Conservation (phyloP, 495 filamentous ascomycete species). For the Talaromyces proteolyticus region DNA sequence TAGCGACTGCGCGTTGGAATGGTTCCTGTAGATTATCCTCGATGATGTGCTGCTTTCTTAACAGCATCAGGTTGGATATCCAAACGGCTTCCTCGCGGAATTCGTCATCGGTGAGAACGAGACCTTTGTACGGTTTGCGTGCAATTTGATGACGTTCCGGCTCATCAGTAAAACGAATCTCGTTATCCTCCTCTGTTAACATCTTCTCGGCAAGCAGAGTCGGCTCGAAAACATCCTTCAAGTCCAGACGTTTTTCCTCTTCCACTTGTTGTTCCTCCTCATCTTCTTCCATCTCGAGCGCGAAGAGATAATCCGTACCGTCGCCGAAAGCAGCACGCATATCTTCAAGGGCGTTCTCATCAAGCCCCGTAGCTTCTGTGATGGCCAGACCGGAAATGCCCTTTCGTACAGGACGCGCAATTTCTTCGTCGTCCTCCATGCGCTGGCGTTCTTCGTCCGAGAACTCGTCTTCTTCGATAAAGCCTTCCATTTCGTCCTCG, state of each 20-base stretch:
- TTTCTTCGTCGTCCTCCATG: slow-evolving; percentile 80
- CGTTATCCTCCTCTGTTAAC: slow-evolving; percentile 90
- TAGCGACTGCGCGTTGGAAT: slow-evolving; percentile 80
- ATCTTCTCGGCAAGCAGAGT: slow-evolving; percentile 89
- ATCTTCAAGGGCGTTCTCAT: slow-evolving; percentile 87
- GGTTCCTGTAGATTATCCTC: slow-evolving; percentile 64
- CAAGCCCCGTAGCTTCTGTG: slow-evolving; percentile 66
- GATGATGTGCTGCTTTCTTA: slow-evolving; percentile 63
- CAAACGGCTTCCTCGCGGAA: slow-evolving; percentile 83
- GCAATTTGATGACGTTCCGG: slow-evolving; percentile 93
- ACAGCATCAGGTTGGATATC: slow-evolving; percentile 84
- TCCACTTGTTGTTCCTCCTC: slow-evolving; percentile 63
- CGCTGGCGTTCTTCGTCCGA: slow-evolving; percentile 77
- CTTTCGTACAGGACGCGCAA: slow-evolving; percentile 63
- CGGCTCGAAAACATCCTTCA: slow-evolving; percentile 97
- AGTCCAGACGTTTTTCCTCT: slow-evolving; percentile 68
- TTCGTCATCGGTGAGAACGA: slow-evolving; percentile 70
- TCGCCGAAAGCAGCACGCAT: slow-evolving; percentile 94
- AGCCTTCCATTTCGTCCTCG: slow-evolving; percentile 84
- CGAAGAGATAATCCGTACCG: slow-evolving; percentile 92
- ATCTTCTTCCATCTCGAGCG: slow-evolving; percentile 73
- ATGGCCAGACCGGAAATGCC: slow-evolving; percentile 53
- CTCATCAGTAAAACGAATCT: slow-evolving; percentile 77
- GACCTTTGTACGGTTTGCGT: slow-evolving; percentile 75
- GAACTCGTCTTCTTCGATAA: slow-evolving; percentile 93